Evolutionary conservation across 257 asterid species (phyloP).

Genomic region (Solanum bulbocastanum): DNA sequence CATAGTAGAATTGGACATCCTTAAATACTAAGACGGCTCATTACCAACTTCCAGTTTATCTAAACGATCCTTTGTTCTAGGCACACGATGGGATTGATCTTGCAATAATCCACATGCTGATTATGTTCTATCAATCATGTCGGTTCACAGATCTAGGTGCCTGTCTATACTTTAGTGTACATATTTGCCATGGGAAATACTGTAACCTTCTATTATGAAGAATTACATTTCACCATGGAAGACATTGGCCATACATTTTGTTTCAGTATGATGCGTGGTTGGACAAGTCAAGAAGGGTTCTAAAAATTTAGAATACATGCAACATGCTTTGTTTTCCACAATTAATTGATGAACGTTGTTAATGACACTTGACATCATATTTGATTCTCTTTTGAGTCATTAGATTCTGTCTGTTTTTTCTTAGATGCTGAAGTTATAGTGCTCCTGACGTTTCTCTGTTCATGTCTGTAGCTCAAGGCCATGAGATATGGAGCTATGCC

Average conservation of each 20-base stretch:
- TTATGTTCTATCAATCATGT: not conserved
- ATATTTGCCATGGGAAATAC: not conserved
- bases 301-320: not conserved
- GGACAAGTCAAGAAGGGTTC: not conserved
- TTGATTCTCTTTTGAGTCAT: not conserved
- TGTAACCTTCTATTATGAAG: not conserved
- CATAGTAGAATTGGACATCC: not conserved
- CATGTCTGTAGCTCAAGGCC: slow-evolving; percentile 51
- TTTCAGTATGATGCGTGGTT: not conserved
- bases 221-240: not conserved
- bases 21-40: not conserved
- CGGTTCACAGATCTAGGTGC: not conserved
- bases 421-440: not conserved
- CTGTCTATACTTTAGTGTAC: not conserved
- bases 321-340: not conserved
- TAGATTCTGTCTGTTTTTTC: not conserved
- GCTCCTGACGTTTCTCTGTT: not conserved
- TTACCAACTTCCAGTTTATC: not conserved
- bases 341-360: not conserved
- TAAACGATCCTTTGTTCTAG: not conserved
- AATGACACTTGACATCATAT: not conserved
- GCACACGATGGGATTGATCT: not conserved
- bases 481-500: slow-evolving; percentile 63
- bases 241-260: not conserved
- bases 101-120: not conserved